Evolutionary conservation across 169 alveolate genomes (phyloP).

Genomic region (Eimeria sp.): DNA sequence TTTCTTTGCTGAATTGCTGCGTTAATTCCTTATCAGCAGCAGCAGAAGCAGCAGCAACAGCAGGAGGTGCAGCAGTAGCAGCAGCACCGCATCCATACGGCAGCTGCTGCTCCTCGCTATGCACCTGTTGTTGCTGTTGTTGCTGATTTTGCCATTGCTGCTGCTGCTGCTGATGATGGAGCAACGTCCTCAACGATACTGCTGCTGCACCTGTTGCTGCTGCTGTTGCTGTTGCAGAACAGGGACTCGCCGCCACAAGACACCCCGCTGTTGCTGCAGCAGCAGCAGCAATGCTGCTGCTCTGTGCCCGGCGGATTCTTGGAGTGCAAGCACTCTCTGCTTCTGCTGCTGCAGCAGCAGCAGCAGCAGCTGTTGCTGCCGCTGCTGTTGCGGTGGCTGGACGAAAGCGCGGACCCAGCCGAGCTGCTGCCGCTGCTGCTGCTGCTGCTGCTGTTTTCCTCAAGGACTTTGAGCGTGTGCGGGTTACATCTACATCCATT

Average conservation of each 20-base stretch:
- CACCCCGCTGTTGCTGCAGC: constrained; percentile 57
- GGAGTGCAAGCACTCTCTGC: constrained; percentile 12
- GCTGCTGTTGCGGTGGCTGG: background rate
- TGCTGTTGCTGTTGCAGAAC: constrained; percentile 48
- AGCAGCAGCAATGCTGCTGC: constrained; percentile 45
- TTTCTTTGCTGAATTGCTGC: constrained; percentile 15
- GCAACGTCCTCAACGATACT: background rate
- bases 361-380: constrained; percentile 33
- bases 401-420: constrained; percentile 9
- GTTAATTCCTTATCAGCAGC: constrained; percentile 8
- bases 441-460: constrained; percentile 15
- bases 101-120: constrained; percentile 51
- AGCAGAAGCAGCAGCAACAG: background rate
- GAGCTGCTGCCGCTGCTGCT: constrained; percentile 69
- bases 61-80: no score
- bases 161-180: constrained; percentile 17
- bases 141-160: constrained; percentile 23
- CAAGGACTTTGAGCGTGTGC: no score
- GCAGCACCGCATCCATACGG: constrained; percentile 3
- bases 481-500: background rate
- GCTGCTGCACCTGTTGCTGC: constrained; percentile 56
- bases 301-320: constrained; percentile 2
- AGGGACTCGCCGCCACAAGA: constrained; percentile 45
- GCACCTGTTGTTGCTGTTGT: constrained; percentile 32
- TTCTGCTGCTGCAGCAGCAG: constrained; percentile 20